Evolutionary conservation across 2,329 filamentous ascomycete species (phyloP).

Genomic region (Sphaceloma murrayae): DNA sequence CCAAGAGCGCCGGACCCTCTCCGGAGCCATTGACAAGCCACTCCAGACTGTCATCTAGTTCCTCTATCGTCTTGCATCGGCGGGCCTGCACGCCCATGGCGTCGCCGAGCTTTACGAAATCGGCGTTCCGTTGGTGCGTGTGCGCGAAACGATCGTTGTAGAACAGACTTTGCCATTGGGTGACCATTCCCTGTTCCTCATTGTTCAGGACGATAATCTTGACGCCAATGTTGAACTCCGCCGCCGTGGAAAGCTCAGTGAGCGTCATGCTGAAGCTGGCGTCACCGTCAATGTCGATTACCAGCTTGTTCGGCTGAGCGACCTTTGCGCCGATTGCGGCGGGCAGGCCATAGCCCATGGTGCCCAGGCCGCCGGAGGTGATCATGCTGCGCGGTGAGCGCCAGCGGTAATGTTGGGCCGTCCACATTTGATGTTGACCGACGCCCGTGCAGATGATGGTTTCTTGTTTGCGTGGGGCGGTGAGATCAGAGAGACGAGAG

Average conservation of each 20-base stretch:
- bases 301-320: slow-evolving; percentile 66
- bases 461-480: slow-evolving; percentile 65
- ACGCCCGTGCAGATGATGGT: slow-evolving; percentile 91
- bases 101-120: slow-evolving; percentile 87
- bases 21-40: slow-evolving; percentile 69
- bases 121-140: slow-evolving; percentile 90
- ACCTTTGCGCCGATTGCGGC: slow-evolving; percentile 95
- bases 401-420: slow-evolving; percentile 95
- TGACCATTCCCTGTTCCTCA: slow-evolving; percentile 97
- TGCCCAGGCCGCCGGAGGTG: slow-evolving; percentile 88
- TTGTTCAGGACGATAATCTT: slow-evolving; percentile 95
- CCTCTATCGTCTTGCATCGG: slow-evolving; percentile 61
- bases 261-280: slow-evolving; percentile 99
- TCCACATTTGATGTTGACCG: slow-evolving; percentile 98
- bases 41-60: slow-evolving; percentile 66
- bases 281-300: slow-evolving; percentile 94
- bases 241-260: slow-evolving; percentile 84
- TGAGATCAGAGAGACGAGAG: slow-evolving; percentile 78
- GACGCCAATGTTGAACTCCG: slow-evolving; percentile 92
- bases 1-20: slow-evolving; percentile 85
- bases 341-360: slow-evolving; percentile 92
- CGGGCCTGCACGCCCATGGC: slow-evolving; percentile 79
- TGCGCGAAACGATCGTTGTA: slow-evolving; percentile 90
- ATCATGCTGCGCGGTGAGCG: slow-evolving; percentile 85
- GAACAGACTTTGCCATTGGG: slow-evolving; percentile 96